Evolutionary conservation across 169 alveolate genomes (phyloP).

Genomic region (Plasmodium berghei): DNA sequence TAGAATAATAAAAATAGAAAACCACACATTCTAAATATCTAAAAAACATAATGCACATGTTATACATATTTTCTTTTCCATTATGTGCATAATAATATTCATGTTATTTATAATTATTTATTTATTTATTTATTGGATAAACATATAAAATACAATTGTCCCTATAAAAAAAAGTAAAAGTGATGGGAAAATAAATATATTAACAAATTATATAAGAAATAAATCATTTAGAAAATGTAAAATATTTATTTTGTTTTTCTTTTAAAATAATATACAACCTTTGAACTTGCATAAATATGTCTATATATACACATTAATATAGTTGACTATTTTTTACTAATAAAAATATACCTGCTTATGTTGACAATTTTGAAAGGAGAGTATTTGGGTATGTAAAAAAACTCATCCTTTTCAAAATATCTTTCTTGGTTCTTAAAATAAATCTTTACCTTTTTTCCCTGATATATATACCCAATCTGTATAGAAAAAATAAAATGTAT

Average conservation of each 20-base stretch:
- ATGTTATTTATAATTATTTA: neutral
- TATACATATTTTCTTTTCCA: neutral
- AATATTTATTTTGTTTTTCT: neutral
- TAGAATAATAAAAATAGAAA: too few species aligned
- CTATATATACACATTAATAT: neutral
- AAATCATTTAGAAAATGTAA: neutral
- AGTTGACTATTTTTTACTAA: neutral
- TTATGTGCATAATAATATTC: neutral
- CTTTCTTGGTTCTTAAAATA: slow-evolving; percentile 22
- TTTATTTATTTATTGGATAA: slow-evolving; percentile 23
- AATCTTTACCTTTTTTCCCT: slow-evolving; percentile 40
- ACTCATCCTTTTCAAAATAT: slow-evolving; percentile 36
- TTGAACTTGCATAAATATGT: neutral
- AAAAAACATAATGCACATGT: too few species aligned
- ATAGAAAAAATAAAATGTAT: neutral
- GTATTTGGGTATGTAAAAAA: slow-evolving; percentile 37
- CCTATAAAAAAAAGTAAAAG: slow-evolving; percentile 15
- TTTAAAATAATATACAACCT: neutral
- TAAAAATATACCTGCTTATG: slow-evolving; percentile 22
- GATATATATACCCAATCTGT: slow-evolving; percentile 32
- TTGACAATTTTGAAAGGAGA: slow-evolving; percentile 15
- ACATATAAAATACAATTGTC: slow-evolving; percentile 37
- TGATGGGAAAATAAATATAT: neutral
- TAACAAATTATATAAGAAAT: neutral
- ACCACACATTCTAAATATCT: too few species aligned